Conservation (phyloP, 2,329 filamentous ascomycete species). For the Cercospora sp. region DNA sequence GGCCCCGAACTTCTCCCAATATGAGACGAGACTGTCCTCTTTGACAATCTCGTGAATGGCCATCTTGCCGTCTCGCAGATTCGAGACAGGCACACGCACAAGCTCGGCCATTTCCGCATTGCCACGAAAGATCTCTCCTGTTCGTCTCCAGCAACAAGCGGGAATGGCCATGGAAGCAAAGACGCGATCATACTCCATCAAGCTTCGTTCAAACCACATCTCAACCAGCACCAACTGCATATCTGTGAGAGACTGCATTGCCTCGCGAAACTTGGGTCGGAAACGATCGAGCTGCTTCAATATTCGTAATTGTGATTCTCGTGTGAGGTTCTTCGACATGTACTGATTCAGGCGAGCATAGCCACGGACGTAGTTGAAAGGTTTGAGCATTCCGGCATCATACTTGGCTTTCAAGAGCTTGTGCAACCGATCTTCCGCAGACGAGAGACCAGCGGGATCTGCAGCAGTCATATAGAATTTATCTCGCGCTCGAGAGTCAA, state of each 20-base stretch:
- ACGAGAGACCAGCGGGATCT: constrained; percentile 82
- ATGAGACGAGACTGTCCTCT: constrained; percentile 90
- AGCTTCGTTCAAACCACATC: constrained; percentile 96
- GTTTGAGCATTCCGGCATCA: constrained; percentile 88
- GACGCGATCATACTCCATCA: constrained; percentile 98
- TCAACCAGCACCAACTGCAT: constrained; percentile 93
- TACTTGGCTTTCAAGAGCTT: constrained; percentile 93
- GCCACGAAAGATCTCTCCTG: constrained; percentile 93
- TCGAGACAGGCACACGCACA: constrained; percentile 88
- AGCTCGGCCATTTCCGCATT: constrained; percentile 99
- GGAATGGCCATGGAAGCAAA: constrained; percentile 99
- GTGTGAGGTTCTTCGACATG: constrained; percentile 84
- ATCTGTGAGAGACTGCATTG: constrained; percentile 88
- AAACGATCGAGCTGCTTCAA: constrained; percentile 88
- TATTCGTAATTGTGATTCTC: constrained; percentile 84
- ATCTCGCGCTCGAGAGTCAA: constrained; percentile 70
- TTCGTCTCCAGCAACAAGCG: constrained; percentile 94
- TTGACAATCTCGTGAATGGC: constrained; percentile 94
- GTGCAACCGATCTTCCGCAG: constrained; percentile 92
- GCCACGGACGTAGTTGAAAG: constrained; percentile 98
- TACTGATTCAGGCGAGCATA: constrained; percentile 88
- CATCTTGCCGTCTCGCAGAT: constrained; percentile 87
- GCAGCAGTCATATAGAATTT: constrained; percentile 94
- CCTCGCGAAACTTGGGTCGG: constrained; percentile 91
- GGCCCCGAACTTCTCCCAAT: constrained; percentile 98